Percentiles rank a stretch among this genome's conserved stretches.
phyloP scores from a whole-genome alignment of 1,284 basidiomycete genomes.

The Moesziomyces parantarcticus region DNA sequence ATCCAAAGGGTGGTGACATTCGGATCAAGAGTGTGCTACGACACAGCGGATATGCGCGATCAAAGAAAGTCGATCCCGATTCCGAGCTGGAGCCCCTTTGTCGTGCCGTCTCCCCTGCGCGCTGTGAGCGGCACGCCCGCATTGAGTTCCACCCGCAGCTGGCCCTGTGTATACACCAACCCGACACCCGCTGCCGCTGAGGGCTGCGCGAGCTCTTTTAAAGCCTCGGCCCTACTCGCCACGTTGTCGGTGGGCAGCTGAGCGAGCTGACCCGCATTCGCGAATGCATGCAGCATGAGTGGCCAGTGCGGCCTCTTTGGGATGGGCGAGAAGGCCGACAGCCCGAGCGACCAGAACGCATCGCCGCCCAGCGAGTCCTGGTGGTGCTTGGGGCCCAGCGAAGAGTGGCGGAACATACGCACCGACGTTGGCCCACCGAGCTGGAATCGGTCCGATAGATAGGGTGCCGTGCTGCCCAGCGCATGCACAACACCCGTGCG shows the following conservation, averaged over 20 bases:
- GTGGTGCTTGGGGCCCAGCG: constrained; percentile 84
- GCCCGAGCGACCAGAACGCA: constrained; percentile 83
- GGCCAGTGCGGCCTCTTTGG: constrained; percentile 86
- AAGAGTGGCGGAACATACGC: constrained; percentile 84
- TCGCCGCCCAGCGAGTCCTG: constrained; percentile 87
- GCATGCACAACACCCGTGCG: constrained; percentile 49
- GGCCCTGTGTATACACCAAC: constrained; percentile 87
- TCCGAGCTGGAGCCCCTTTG: constrained; percentile 88
- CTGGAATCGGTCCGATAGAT: constrained; percentile 88
- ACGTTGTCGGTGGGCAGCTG: constrained; percentile 66
- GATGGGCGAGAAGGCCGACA: constrained; percentile 82
- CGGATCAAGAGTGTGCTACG: too few species aligned
- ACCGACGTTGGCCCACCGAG: constrained; percentile 92
- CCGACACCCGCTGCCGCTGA: constrained; percentile 85
- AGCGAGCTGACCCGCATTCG: constrained; percentile 87
- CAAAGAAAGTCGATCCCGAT: constrained; percentile 75
- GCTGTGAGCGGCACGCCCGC: constrained; percentile 87
- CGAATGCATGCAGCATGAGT: constrained; percentile 83
- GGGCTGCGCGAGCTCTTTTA: constrained; percentile 56
- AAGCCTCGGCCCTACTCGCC: background rate
- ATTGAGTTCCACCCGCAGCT: constrained; percentile 88
- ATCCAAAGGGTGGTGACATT: too few species aligned
- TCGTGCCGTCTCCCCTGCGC: constrained; percentile 78
- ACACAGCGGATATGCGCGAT: background rate
- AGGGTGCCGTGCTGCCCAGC: constrained; percentile 66